phyloP scores from a whole-genome alignment of 2,329 filamentous ascomycete species.

The Dothideomycetes sp. region DNA sequence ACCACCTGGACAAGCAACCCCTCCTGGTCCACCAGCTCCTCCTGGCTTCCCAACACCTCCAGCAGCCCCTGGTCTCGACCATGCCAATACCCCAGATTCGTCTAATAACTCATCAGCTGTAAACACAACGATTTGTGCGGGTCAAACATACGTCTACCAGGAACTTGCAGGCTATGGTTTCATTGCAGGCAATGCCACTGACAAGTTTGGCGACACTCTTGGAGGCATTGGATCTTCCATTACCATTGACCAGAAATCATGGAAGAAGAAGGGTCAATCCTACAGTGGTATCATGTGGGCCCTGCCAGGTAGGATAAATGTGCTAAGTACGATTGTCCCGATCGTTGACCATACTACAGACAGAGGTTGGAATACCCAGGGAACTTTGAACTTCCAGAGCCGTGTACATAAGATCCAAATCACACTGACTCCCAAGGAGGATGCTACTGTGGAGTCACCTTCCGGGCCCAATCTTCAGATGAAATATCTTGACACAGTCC shows the following conservation, averaged over 20 bases:
- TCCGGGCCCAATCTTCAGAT: constrained; percentile 53
- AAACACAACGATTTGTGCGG: constrained; percentile 48
- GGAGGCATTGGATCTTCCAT: constrained; percentile 58
- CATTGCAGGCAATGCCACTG: constrained; percentile 47
- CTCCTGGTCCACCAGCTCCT: too few relatives aligned
- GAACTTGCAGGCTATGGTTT: constrained; percentile 59
- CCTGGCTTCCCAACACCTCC: too few relatives aligned
- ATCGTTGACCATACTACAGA: constrained; percentile 30
- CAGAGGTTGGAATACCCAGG: constrained; percentile 65
- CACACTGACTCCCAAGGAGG: constrained; percentile 44
- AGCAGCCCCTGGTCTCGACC: too few relatives aligned
- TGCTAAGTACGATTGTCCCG: not conserved
- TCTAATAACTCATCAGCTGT: constrained; percentile 20
- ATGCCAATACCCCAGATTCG: too few relatives aligned
- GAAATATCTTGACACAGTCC: constrained; percentile 54
- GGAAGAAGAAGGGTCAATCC: constrained; percentile 43
- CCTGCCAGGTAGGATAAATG: constrained; percentile 43
- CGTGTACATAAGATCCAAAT: constrained; percentile 61
- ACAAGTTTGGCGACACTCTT: constrained; percentile 62
- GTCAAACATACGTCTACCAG: constrained; percentile 55
- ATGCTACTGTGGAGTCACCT: constrained; percentile 45
- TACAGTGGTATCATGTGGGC: constrained; percentile 56
- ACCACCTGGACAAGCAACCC: too few relatives aligned
- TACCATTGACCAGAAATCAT: constrained; percentile 51
- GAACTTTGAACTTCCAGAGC: constrained; percentile 58